Percentiles rank a stretch among this genome's conserved stretches.
These are phyloP conservation scores for Sclerotiophoma versabilis DNA, from an alignment of 2,329 filamentous ascomycete species.

Conservation along the genomic window DNA sequence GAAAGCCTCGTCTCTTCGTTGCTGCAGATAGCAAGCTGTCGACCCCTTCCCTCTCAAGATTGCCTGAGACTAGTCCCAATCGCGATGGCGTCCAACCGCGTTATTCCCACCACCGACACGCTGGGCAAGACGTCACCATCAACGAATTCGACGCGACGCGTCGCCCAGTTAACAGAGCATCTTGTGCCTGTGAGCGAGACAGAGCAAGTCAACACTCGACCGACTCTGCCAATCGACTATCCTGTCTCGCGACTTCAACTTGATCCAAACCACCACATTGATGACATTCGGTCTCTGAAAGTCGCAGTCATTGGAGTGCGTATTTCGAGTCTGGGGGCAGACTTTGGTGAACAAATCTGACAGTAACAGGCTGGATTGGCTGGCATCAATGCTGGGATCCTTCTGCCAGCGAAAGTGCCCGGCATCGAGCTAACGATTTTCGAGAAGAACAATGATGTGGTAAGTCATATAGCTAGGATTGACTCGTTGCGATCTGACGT, in stretches of 20 bases:
- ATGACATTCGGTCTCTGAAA: slow-evolving; percentile 44
- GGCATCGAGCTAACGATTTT: slow-evolving; percentile 64
- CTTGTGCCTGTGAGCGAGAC: slow-evolving; percentile 29
- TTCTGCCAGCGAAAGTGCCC: slow-evolving; percentile 74
- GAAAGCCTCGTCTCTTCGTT: background rate
- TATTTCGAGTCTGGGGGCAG: background rate
- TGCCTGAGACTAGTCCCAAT: slow-evolving; percentile 6
- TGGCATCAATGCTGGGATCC: slow-evolving; percentile 68
- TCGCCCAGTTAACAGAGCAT: slow-evolving; percentile 37
- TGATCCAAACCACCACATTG: slow-evolving; percentile 37
- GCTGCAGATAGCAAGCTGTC: background rate
- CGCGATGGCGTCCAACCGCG: slow-evolving; percentile 27
- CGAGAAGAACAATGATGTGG: slow-evolving; percentile 56
- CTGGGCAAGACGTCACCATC: slow-evolving; percentile 16
- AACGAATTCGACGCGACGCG: slow-evolving; percentile 30
- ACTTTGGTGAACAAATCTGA: background rate
- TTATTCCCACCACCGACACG: slow-evolving; percentile 22
- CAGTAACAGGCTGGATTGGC: slow-evolving; percentile 60
- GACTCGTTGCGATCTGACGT: background rate
- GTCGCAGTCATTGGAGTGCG: slow-evolving; percentile 66
- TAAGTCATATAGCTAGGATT: slow-evolving; percentile 14
- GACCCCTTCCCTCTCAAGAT: background rate
- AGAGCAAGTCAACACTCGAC: slow-evolving; percentile 20
- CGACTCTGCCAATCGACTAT: slow-evolving; percentile 30
- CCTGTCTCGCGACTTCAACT: slow-evolving; percentile 37